phyloP scores from a whole-genome alignment of 2,329 filamentous ascomycete species.

The Sordariomycetes sp. region DNA sequence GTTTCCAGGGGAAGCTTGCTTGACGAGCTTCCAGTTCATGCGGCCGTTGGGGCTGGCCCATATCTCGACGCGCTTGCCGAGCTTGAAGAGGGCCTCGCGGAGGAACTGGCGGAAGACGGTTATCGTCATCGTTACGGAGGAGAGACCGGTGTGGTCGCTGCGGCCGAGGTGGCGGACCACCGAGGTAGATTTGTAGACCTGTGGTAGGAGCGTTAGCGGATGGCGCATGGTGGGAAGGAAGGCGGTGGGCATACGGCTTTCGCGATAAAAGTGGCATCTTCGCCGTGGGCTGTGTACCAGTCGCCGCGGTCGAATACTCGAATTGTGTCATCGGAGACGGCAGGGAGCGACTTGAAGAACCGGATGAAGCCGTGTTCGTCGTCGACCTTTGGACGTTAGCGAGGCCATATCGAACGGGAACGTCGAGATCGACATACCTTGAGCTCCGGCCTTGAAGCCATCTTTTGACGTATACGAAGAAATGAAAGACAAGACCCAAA shows the following conservation, averaged over 20 bases:
- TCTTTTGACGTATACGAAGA: conserved; percentile 23
- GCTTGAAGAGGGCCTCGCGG: conserved; percentile 80
- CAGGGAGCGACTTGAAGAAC: conserved; percentile 79
- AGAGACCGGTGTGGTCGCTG: conserved; percentile 68
- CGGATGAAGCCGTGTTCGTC: conserved; percentile 96
- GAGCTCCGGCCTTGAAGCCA: conserved; percentile 60
- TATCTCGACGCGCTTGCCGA: conserved; percentile 85
- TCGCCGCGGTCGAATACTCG: conserved; percentile 90
- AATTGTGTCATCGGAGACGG: conserved; percentile 59
- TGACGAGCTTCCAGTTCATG: conserved; percentile 84
- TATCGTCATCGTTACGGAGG: conserved; percentile 88
- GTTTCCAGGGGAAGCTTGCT: conserved; percentile 91
- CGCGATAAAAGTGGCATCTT: conserved; percentile 74
- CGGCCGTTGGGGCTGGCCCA: conserved; percentile 64
- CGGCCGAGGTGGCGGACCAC: conserved; percentile 83
- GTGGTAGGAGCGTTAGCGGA: neutral
- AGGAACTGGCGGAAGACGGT: conserved; percentile 95
- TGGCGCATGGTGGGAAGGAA: neutral
- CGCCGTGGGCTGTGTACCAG: conserved; percentile 88
- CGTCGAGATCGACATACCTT: conserved; percentile 32
- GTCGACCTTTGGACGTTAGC: conserved; percentile 51
- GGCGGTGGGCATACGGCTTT: conserved; percentile 41
- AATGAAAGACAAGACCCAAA: neutral
- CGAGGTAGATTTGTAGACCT: conserved; percentile 96
- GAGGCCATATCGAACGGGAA: neutral